Percentiles rank a stretch among this genome's conserved stretches.
These are phyloP conservation scores for Mycena crocata DNA, from an alignment of 768 basidiomycete species.

Conservation along the genomic window DNA sequence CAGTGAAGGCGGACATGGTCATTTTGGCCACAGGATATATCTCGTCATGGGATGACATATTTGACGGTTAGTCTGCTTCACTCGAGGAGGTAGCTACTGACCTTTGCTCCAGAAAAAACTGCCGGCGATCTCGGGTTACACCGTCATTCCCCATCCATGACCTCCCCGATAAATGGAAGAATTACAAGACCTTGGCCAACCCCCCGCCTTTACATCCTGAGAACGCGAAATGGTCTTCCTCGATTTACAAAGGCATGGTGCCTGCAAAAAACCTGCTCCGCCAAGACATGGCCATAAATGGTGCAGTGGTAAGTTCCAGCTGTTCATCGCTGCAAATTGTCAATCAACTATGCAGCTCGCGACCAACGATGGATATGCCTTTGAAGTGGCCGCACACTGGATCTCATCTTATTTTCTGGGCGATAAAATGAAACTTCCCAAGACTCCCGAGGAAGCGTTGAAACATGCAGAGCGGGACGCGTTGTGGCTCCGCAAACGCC, in stretches of 20 bases:
- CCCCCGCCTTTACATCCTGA: slow-evolving; percentile 52
- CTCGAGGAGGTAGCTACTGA: neutral
- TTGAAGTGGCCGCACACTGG: slow-evolving; percentile 70
- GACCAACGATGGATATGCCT: slow-evolving; percentile 63
- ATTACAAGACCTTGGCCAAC: slow-evolving; percentile 52
- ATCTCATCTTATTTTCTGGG: slow-evolving; percentile 70
- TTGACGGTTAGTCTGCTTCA: slow-evolving; percentile 41
- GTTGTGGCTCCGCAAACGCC: slow-evolving; percentile 66
- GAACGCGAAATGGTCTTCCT: slow-evolving; percentile 54
- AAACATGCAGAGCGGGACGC: slow-evolving; percentile 55
- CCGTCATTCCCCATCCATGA: slow-evolving; percentile 44
- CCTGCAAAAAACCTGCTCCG: too few relatives aligned
- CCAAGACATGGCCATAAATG: too few relatives aligned
- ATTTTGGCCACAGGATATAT: slow-evolving; percentile 70
- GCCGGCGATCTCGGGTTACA: slow-evolving; percentile 62
- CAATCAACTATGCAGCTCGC: slow-evolving; percentile 53
- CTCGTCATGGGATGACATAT: slow-evolving; percentile 64
- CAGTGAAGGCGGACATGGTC: slow-evolving; percentile 57
- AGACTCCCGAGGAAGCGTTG: slow-evolving; percentile 58
- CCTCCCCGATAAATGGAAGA: slow-evolving; percentile 45
- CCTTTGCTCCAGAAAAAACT: slow-evolving; percentile 53
- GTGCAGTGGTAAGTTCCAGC: slow-evolving; percentile 56
- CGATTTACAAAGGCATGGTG: slow-evolving; percentile 70
- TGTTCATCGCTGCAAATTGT: neutral
- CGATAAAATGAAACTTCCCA: slow-evolving; percentile 65